A percentile compares a stretch with the other conserved stretches of the same genome.
These are phyloP conservation scores for Neoascochyta sp. DNA, from an alignment of 2,329 filamentous ascomycete genomes.

Conservation along the genomic window DNA sequence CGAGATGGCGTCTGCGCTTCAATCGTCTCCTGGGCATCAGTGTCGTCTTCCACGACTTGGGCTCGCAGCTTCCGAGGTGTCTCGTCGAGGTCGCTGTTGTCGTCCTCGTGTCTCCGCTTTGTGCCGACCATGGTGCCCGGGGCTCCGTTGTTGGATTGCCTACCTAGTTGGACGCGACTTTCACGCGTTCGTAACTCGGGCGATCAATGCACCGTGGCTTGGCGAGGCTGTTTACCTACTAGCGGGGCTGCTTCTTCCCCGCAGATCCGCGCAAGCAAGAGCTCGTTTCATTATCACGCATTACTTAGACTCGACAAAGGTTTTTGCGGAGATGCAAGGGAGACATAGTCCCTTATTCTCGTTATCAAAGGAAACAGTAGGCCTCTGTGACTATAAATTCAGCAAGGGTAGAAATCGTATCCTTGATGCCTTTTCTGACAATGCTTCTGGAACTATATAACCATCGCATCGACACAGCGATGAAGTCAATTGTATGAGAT, in stretches of 20 bases:
- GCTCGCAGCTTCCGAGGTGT: slow-evolving; percentile 29
- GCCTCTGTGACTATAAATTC: too few species aligned
- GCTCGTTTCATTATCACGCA: too few species aligned
- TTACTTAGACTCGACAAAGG: too few species aligned
- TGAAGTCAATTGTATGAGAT: too few species aligned
- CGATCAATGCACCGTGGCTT: slow-evolving; percentile 5
- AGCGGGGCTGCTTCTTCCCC: slow-evolving; percentile 6
- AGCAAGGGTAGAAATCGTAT: too few species aligned
- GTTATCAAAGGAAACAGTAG: too few species aligned
- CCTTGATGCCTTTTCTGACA: too few species aligned
- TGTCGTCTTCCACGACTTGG: slow-evolving; percentile 12
- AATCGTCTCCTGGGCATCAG: slow-evolving; percentile 9
- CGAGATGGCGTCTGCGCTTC: slow-evolving; percentile 33
- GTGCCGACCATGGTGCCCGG: slow-evolving; percentile 26
- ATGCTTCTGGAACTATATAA: too few species aligned
- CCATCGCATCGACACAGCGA: too few species aligned
- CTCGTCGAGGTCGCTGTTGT: slow-evolving; percentile 13
- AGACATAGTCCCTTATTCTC: too few species aligned
- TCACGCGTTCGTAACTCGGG: slow-evolving; percentile 5
- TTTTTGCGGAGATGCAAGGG: too few species aligned
- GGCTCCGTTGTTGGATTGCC: slow-evolving; percentile 7
- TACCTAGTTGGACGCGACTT: slow-evolving; percentile 25
- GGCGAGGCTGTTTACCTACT: slow-evolving; percentile 3
- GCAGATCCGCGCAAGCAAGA: too few species aligned
- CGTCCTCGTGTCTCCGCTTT: slow-evolving; percentile 30